A percentile compares a stretch with the other conserved stretches of the same genome.
phyloP scores from a whole-genome alignment of 306 rosid genomes.

The Cicer chorassanicum region DNA sequence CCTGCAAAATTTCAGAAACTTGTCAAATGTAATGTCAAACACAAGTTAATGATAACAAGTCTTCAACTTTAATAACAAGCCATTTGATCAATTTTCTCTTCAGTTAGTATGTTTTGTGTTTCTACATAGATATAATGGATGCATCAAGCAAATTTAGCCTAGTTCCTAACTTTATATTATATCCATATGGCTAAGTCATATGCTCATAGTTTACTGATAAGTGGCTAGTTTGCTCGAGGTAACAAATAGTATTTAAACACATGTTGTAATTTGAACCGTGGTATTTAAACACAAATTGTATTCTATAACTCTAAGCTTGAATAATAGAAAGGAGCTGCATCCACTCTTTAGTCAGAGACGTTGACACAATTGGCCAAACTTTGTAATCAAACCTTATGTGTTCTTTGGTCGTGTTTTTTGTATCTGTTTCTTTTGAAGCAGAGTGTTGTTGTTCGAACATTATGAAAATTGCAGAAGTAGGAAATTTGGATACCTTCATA shows the following conservation, averaged over 20 bases:
- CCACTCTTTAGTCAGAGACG: too few species aligned
- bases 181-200: background rate
- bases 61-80: background rate
- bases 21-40: conserved; percentile 21
- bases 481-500: conserved; percentile 69
- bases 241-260: too few species aligned
- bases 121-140: background rate
- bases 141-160: conserved; percentile 1
- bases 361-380: too few species aligned
- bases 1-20: conserved; percentile 60
- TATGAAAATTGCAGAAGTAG: background rate
- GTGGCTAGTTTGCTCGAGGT: too few species aligned
- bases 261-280: too few species aligned
- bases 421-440: too few species aligned
- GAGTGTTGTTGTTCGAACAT: too few species aligned
- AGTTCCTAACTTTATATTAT: conserved; percentile 16
- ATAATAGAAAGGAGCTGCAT: too few species aligned
- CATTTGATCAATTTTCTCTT: background rate
- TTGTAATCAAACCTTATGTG: too few species aligned
- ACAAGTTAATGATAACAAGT: background rate
- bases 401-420: too few species aligned
- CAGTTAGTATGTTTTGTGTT: conserved; percentile 16
- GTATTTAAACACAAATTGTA: too few species aligned
- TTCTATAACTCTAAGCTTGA: too few species aligned
- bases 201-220: background rate